Evolutionary conservation across 495 filamentous ascomycete genomes (phyloP), one percentile per base, ranked within the genome.

Genomic region (Letharia lupina): DNA sequence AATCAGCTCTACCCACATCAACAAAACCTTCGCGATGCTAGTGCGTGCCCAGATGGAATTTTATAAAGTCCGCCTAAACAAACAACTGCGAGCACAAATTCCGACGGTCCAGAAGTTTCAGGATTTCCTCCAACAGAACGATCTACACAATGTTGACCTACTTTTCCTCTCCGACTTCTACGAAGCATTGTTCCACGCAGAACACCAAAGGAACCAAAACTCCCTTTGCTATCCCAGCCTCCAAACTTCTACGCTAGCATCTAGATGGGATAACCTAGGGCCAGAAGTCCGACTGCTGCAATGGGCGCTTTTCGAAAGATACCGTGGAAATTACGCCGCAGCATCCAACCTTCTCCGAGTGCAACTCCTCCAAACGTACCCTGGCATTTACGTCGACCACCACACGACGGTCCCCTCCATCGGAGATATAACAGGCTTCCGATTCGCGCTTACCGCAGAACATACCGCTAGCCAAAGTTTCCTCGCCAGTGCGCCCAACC

Each of bases 351-450:
- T 57, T 7, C 31, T 57, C 33, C 31, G 54, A 15, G 54, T 20
- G 33, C 54, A 57, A 12, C 16, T 57, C 1, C 54, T 57, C 15
- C 54, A 57, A 10, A 57, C 31, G 3, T n/a, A 57, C 33, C 54
- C 54, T 10, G 54, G 54, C 33, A 33, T 57, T 33, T 57, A 57
- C 54, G 54, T 57, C 54, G 33, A 57, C 54, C 54, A 57, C 33
- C 31, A 20, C 16, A 57, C 15, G 5, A 35, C 16, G 3, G 33
- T 57, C 15, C 54, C 54, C 33, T 37, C 33, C 54, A 15, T 57
- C 15, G 54, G 54, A 37, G 15, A 57, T 7, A 9, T 57, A 8
- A 57, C 13, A 57, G 54, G 31, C 33, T 57, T 57, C 54, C 54
- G 31, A 37, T 57, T 57, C 33, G 54, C 33, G 3, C 31, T 37